A percentile compares a stretch with the other conserved stretches of the same genome.
phyloP scores from a whole-genome alignment of 495 filamentous ascomycete genomes.

The Sordaria brevicollis region DNA sequence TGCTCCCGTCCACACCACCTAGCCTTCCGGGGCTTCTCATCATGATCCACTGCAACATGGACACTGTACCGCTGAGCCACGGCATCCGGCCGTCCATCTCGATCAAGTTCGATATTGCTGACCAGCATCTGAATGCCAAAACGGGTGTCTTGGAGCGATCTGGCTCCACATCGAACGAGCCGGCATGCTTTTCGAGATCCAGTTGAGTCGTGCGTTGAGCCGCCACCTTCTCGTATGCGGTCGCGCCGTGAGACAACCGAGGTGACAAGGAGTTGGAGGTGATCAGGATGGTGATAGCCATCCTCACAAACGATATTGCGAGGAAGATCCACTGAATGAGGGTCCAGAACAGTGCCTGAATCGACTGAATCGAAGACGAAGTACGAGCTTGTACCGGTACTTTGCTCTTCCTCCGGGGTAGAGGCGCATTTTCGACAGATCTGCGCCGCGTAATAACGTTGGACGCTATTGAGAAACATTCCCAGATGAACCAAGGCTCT shows the following conservation, averaged over 20 bases:
- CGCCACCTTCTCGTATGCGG: constrained; percentile 3
- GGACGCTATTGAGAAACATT: constrained; percentile 53
- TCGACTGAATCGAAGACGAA: constrained; percentile 27
- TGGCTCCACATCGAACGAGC: constrained; percentile 1
- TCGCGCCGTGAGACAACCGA: constrained; percentile 19
- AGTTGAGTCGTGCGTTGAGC: constrained; percentile 6
- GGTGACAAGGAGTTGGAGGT: constrained; percentile 43
- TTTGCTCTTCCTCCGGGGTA: constrained; percentile 1
- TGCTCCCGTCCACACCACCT: constrained; percentile 60
- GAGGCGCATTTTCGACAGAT: constrained; percentile 2
- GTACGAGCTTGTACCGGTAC: constrained; percentile 1
- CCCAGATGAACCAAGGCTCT: constrained; percentile 80
- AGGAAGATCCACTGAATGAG: constrained; percentile 60
- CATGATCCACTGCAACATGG: constrained; percentile 61
- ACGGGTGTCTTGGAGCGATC: constrained; percentile 52
- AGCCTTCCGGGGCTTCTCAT: constrained; percentile 62
- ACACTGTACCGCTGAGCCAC: constrained; percentile 64
- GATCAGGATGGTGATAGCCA: constrained; percentile 40
- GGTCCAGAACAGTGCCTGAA: constrained; percentile 51
- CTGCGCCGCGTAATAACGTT: constrained; percentile 11
- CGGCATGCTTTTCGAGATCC: background rate
- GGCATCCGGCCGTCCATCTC: constrained; percentile 72
- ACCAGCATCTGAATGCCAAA: constrained; percentile 61
- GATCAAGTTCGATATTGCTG: constrained; percentile 56
- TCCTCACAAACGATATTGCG: constrained; percentile 52